These are phyloP conservation scores for Coemansia umbellata DNA, from an alignment of 192 early-diverging fungal genomes.

Conservation along the genomic window DNA sequence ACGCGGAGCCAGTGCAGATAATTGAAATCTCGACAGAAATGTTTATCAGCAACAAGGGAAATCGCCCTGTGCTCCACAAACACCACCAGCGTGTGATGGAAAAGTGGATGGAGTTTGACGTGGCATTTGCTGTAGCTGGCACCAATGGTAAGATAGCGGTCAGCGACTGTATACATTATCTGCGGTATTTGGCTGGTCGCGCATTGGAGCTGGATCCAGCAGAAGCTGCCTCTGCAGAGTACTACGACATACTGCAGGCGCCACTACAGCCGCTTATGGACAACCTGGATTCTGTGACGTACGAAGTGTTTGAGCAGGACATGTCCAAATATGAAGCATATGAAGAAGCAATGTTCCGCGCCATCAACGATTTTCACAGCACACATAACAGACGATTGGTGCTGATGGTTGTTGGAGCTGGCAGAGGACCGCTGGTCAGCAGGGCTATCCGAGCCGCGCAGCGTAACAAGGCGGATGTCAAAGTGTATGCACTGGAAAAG, in stretches of 20 bases:
- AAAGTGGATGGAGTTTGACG: slow-evolving; percentile 31
- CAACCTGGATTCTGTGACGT: slow-evolving; percentile 88
- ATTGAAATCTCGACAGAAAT: slow-evolving; percentile 67
- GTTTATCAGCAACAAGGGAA: slow-evolving; percentile 76
- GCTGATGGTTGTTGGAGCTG: slow-evolving; percentile 93
- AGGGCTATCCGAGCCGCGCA: slow-evolving; percentile 77
- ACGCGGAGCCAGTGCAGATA: slow-evolving; percentile 80
- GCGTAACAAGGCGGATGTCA: slow-evolving; percentile 55
- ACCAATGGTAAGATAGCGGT: neutral
- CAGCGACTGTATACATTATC: slow-evolving; percentile 57
- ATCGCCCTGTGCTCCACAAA: slow-evolving; percentile 86
- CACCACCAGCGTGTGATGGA: slow-evolving; percentile 58
- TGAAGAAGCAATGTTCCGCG: slow-evolving; percentile 65
- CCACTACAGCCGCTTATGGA: slow-evolving; percentile 92
- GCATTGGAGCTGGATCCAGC: slow-evolving; percentile 52
- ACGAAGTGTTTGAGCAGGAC: slow-evolving; percentile 96
- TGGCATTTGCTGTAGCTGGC: slow-evolving; percentile 20
- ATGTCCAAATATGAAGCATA: slow-evolving; percentile 92
- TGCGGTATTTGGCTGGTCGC: slow-evolving; percentile 66
- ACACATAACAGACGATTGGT: slow-evolving; percentile 26
- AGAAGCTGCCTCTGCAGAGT: slow-evolving; percentile 58
- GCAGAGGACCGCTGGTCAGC: slow-evolving; percentile 91
- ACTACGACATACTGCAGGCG: slow-evolving; percentile 86
- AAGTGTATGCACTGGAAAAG: slow-evolving; percentile 89
- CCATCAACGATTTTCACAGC: slow-evolving; percentile 52